Percentiles rank a stretch among this genome's conserved stretches.
Conservation (phyloP, 345 rosid genomes). For the Eucalyptus camaldulensis region DNA sequence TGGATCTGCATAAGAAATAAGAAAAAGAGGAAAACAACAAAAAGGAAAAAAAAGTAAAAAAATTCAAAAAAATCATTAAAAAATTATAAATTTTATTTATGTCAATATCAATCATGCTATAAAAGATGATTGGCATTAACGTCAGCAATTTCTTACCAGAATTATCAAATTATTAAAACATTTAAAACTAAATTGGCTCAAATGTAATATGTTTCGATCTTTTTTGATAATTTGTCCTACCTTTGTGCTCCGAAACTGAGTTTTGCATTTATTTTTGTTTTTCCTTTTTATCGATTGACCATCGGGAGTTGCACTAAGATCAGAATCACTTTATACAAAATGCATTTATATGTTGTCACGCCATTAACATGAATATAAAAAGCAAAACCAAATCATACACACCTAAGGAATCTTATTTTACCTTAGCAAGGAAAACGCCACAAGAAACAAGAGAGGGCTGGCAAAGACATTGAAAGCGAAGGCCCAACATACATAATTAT, state of each 20-base stretch:
- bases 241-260: background rate
- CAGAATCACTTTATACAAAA: background rate
- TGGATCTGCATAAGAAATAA: fast-evolving
- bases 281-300: background rate
- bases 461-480: background rate
- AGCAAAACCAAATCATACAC: background rate
- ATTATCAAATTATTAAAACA: background rate
- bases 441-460: background rate
- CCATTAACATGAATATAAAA: background rate
- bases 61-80: too few species aligned
- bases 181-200: background rate
- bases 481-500: background rate
- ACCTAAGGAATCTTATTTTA: background rate
- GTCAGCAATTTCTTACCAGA: fast-evolving
- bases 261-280: background rate
- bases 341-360: background rate
- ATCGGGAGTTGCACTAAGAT: background rate
- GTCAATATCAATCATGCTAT: fast-evolving
- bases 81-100: fast-evolving
- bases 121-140: too few species aligned
- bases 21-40: background rate
- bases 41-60: too few species aligned
- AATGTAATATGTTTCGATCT: background rate
- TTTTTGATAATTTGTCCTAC: background rate
- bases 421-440: background rate